A percentile compares a stretch with the other conserved stretches of the same genome.
Conservation (phyloP, 192 early-diverging fungal species). For the Podila minutissima region DNA sequence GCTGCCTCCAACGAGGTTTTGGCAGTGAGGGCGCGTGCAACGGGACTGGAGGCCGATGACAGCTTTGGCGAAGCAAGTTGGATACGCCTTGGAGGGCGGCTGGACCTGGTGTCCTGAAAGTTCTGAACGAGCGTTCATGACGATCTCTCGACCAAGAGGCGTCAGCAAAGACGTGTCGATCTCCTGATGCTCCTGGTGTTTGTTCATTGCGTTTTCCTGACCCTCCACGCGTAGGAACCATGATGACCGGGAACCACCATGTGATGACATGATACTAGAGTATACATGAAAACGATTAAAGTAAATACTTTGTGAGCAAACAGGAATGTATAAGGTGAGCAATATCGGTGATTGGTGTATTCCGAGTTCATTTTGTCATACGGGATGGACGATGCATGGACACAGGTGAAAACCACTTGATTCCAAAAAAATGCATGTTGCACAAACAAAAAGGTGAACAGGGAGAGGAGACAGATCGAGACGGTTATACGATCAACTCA, state of each 20-base stretch:
- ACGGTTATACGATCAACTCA: neutral
- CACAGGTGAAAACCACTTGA: neutral
- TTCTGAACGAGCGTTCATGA: constrained; percentile 7
- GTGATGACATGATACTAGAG: constrained; percentile 25
- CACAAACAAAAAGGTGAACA: neutral
- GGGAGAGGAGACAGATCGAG: neutral
- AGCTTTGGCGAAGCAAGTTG: constrained; percentile 44
- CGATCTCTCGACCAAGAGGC: constrained; percentile 36
- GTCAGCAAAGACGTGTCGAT: constrained; percentile 25
- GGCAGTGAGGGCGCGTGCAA: constrained; percentile 40
- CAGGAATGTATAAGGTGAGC: neutral
- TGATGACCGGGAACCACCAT: constrained; percentile 28
- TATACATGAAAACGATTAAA: neutral
- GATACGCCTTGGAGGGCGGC: constrained; percentile 27
- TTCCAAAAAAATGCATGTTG: neutral
- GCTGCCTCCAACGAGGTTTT: constrained; percentile 37
- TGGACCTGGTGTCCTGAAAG: constrained; percentile 17
- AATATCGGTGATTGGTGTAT: neutral
- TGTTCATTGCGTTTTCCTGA: constrained; percentile 5
- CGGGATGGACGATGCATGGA: too few species aligned
- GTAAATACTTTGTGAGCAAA: neutral
- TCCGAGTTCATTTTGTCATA: too few species aligned
- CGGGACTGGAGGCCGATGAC: constrained; percentile 41
- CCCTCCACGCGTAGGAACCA: constrained; percentile 50
- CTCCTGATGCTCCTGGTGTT: constrained; percentile 11